Evolutionary conservation across 345 rosid genomes (phyloP).

Genomic region (Gossypium anomalum): DNA sequence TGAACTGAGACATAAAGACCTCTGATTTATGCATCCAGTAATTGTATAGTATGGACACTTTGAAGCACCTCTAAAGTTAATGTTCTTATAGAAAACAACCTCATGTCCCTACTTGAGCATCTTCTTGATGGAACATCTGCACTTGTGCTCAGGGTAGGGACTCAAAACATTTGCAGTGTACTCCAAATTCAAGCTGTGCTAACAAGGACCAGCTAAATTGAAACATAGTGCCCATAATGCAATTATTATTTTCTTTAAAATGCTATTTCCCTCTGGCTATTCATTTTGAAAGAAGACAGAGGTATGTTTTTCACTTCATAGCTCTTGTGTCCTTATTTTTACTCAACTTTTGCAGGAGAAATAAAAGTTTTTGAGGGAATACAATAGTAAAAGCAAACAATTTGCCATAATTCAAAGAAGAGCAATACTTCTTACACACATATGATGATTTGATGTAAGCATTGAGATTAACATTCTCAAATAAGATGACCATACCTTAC

Average conservation of each 20-base stretch:
- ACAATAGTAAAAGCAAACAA: not conserved
- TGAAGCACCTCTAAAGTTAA: not conserved
- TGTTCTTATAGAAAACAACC: not conserved
- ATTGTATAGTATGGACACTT: not conserved
- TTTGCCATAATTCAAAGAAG: constrained; percentile 4
- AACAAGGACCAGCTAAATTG: not conserved
- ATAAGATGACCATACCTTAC: constrained; percentile 47
- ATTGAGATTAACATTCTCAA: not conserved
- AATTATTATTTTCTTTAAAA: constrained; percentile 5
- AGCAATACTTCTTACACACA: not conserved
- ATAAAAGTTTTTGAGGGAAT: not conserved
- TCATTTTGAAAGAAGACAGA: not conserved
- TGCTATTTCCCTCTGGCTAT: not conserved
- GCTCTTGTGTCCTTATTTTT: not conserved
- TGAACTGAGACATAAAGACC: not conserved
- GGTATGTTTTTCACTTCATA: not conserved
- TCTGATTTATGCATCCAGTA: not conserved
- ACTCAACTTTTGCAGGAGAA: not conserved
- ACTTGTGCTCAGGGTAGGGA: not conserved
- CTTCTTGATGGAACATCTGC: not conserved
- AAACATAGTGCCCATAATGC: not conserved
- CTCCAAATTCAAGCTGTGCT: not conserved
- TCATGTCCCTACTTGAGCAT: not conserved
- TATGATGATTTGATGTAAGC: not conserved
- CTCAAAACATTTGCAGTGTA: not conserved